phyloP scores from a whole-genome alignment of 345 rosid genomes.

The Corymbia maculata region DNA sequence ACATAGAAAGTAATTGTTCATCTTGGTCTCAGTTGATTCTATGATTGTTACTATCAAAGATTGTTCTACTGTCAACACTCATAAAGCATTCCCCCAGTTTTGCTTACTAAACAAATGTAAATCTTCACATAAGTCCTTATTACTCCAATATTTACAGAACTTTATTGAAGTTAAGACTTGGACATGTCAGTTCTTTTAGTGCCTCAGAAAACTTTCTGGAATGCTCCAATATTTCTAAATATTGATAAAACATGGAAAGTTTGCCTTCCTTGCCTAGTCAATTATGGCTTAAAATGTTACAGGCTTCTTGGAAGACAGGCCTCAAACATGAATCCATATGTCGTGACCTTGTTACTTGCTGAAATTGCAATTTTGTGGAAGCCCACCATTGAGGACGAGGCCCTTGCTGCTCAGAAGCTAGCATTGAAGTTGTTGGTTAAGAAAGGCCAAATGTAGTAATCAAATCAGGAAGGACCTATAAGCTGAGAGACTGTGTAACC shows the following conservation, averaged over 20 bases:
- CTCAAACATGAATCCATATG: conserved; percentile 92
- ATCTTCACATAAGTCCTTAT: no score
- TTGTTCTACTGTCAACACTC: neutral
- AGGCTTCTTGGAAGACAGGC: conserved; percentile 91
- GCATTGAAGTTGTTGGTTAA: conserved; percentile 21
- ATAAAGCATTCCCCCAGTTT: neutral
- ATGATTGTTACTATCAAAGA: accelerated
- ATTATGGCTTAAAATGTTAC: neutral
- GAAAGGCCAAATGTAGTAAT: neutral
- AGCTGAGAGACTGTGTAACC: neutral
- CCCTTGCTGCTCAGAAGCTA: conserved; percentile 91
- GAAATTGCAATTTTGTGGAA: conserved; percentile 79
- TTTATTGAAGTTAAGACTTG: neutral
- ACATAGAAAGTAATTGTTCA: no score
- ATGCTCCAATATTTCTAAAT: neutral
- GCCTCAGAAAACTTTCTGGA: neutral
- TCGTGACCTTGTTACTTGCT: conserved; percentile 71
- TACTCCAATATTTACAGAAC: no score
- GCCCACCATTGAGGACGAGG: conserved; percentile 87
- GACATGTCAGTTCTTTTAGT: neutral
- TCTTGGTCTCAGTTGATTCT: neutral
- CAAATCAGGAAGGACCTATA: neutral
- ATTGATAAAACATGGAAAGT: neutral
- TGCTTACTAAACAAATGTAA: neutral
- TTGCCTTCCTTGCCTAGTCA: neutral